A percentile compares a stretch with the other conserved stretches of the same genome.
Conservation (phyloP, 2,329 filamentous ascomycete species). For the Plectosphaerella sp. region DNA sequence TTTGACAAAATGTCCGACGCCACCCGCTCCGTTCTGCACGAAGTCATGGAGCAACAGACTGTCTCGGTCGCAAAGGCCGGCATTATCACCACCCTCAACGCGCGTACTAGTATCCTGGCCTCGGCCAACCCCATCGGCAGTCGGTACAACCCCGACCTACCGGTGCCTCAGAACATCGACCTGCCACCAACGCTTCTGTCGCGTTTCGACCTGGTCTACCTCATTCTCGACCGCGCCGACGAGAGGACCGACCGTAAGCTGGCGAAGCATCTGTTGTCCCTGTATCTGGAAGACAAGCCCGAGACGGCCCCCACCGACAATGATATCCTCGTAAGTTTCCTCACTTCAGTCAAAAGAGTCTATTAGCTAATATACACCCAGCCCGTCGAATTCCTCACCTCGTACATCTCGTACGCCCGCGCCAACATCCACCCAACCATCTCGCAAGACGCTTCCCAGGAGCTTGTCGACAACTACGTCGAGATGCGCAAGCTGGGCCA, state of each 20-base stretch:
- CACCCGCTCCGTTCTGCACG: constrained; percentile 76
- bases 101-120: constrained; percentile 89
- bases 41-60: constrained; percentile 86
- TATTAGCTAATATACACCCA: constrained; percentile 29
- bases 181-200: constrained; percentile 91
- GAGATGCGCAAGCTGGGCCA: constrained; percentile 92
- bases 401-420: constrained; percentile 96
- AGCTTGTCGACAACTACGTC: constrained; percentile 83
- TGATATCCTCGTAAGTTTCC: constrained; percentile 71
- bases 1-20: constrained; percentile 83
- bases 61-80: constrained; percentile 85
- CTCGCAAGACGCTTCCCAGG: constrained; percentile 72
- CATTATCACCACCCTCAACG: constrained; percentile 95
- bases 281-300: constrained; percentile 94
- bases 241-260: constrained; percentile 84
- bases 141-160: constrained; percentile 93
- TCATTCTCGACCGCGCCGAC: constrained; percentile 90
- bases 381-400: constrained; percentile 92
- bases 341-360: not conserved
- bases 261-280: constrained; percentile 87
- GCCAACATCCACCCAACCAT: constrained; percentile 79
- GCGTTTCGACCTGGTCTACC: constrained; percentile 94
- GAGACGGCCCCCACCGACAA: constrained; percentile 70
- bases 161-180: constrained; percentile 97
- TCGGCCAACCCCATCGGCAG: constrained; percentile 98